Conservation (phyloP, 2,329 filamentous ascomycete genomes). For the Neofusicoccum sp. region DNA sequence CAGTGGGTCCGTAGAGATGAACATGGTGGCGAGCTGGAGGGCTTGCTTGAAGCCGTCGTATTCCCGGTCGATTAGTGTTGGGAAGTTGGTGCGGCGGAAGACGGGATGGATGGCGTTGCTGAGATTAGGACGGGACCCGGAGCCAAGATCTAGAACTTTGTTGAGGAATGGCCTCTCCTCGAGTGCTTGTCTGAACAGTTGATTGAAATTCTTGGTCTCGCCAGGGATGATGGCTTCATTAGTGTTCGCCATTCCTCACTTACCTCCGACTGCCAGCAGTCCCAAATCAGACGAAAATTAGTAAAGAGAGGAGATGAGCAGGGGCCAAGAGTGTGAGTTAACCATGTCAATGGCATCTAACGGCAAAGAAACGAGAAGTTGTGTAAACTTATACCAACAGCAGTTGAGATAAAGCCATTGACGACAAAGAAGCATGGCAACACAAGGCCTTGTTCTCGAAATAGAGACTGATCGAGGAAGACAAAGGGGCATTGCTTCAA, state of each 20-base stretch:
- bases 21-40: conserved; percentile 3
- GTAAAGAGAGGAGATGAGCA: neutral
- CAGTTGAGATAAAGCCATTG: too few species aligned
- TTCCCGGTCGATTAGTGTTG: neutral
- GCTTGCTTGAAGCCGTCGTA: neutral
- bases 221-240: neutral
- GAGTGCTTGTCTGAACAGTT: neutral
- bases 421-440: neutral
- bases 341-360: neutral
- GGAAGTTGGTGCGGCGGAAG: conserved; percentile 3
- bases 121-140: neutral
- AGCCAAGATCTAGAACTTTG: neutral
- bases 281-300: neutral
- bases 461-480: neutral
- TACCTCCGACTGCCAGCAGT: conserved; percentile 13
- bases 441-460: neutral
- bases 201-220: neutral
- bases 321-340: neutral
- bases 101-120: conserved; percentile 2
- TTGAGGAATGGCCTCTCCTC: neutral
- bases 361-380: neutral
- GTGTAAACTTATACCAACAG: neutral
- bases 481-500: neutral
- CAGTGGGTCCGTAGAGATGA: neutral
- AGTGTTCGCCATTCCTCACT: neutral